Percentiles rank a stretch among this genome's conserved stretches.
Evolutionary conservation across 495 filamentous ascomycete genomes (phyloP).

Genomic region (Penicillium salamii): DNA sequence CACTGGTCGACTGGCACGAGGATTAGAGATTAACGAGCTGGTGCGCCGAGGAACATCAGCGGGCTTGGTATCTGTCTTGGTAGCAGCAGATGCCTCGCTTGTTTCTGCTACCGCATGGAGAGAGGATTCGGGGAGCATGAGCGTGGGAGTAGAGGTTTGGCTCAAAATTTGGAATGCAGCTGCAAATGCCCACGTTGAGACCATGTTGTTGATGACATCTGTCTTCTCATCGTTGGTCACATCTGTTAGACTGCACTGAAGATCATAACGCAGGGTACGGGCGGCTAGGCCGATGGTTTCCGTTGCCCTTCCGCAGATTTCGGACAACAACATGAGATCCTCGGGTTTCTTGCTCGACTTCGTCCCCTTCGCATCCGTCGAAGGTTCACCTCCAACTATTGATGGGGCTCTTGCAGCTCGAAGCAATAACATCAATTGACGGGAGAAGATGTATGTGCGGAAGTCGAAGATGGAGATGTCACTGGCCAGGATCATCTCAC

Average conservation of each 20-base stretch:
- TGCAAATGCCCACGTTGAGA: constrained; percentile 81
- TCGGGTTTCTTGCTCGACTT: constrained; percentile 56
- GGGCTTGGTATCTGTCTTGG: constrained; percentile 41
- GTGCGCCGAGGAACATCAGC: constrained; percentile 37
- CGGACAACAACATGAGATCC: constrained; percentile 71
- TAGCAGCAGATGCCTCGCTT: constrained; percentile 18
- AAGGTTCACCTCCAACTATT: constrained; percentile 18
- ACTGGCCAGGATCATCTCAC: constrained; percentile 90
- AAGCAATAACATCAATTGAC: constrained; percentile 80
- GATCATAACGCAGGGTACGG: constrained; percentile 72
- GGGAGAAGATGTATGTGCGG: constrained; percentile 86
- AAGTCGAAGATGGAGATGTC: constrained; percentile 98
- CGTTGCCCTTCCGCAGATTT: constrained; percentile 73
- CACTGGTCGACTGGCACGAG: constrained; percentile 26
- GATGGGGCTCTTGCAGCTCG: constrained; percentile 69
- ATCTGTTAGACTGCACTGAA: constrained; percentile 43
- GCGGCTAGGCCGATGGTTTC: constrained; percentile 79
- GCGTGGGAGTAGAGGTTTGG: constrained; percentile 67
- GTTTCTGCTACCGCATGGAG: constrained; percentile 31
- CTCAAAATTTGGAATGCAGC: constrained; percentile 73
- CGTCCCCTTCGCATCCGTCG: constrained; percentile 8
- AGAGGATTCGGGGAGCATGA: constrained; percentile 63
- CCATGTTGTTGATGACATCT: constrained; percentile 72
- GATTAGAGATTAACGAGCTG: constrained; percentile 38
- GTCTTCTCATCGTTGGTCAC: constrained; percentile 31